phyloP scores from a whole-genome alignment of 1,284 basidiomycete genomes.

The Cutaneotrichosporon spelunceum region DNA sequence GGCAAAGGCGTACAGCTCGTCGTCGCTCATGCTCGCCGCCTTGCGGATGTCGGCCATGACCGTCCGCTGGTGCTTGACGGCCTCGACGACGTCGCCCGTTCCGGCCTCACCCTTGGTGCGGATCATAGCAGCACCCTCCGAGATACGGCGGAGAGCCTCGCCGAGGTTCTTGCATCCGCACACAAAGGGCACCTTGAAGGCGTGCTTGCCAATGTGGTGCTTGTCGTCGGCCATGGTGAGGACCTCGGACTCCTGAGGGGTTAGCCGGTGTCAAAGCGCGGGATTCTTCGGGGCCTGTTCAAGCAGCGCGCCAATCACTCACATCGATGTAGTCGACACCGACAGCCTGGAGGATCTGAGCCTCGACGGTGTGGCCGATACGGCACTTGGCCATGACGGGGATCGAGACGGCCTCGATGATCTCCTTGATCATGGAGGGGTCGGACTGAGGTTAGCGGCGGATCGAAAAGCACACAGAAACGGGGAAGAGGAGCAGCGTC shows the following conservation, averaged over 20 bases:
- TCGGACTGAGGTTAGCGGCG: conserved; percentile 64
- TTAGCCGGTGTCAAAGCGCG: not conserved
- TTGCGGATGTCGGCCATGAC: conserved; percentile 81
- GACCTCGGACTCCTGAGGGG: conserved; percentile 73
- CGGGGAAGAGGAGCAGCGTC: not conserved
- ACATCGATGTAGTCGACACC: conserved; percentile 95
- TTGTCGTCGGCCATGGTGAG: conserved; percentile 93
- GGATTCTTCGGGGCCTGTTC: no score
- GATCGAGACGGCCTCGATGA: conserved; percentile 85
- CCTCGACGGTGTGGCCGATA: conserved; percentile 96
- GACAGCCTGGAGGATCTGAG: conserved; percentile 90
- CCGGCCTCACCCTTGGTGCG: conserved; percentile 97
- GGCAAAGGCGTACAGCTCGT: conserved; percentile 91
- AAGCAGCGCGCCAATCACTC: not conserved
- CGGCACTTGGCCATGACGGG: conserved; percentile 62
- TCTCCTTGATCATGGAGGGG: conserved; percentile 94
- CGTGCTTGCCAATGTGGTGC: conserved; percentile 75
- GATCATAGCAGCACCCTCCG: conserved; percentile 92
- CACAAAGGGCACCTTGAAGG: conserved; percentile 72
- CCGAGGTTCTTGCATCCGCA: conserved; percentile 61
- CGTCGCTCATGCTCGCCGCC: conserved; percentile 56
- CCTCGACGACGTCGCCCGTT: conserved; percentile 96
- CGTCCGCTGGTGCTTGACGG: conserved; percentile 85
- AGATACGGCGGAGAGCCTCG: conserved; percentile 93
- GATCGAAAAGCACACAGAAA: not conserved